phyloP scores from a whole-genome alignment of 1,284 basidiomycete species.

The Microbotryum saponariae region DNA sequence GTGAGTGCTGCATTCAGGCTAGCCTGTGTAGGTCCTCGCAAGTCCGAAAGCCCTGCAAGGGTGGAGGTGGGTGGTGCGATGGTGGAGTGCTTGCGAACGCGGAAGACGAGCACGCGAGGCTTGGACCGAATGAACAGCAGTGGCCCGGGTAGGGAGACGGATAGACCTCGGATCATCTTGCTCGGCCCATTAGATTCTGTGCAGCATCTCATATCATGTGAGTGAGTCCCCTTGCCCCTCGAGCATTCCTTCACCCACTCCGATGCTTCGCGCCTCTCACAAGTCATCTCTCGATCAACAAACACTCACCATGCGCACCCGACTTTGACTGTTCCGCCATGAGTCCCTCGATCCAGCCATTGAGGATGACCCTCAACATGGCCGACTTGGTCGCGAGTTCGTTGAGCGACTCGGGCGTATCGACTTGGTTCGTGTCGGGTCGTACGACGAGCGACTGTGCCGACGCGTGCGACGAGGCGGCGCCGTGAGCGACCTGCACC shows the following conservation, averaged over 20 bases:
- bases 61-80: constrained; percentile 4
- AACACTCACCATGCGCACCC: constrained; percentile 7
- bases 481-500: too few relatives aligned
- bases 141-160: constrained; percentile 8
- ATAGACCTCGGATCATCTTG: neutral
- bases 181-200: neutral
- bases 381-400: constrained; percentile 18
- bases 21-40: neutral
- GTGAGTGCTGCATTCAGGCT: neutral
- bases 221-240: neutral
- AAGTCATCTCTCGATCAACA: neutral
- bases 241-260: constrained; percentile 15
- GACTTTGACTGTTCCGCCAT: constrained; percentile 15
- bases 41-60: constrained; percentile 8
- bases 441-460: neutral
- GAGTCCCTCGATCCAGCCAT: constrained; percentile 27
- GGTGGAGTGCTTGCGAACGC: constrained; percentile 2
- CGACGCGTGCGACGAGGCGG: too few relatives aligned
- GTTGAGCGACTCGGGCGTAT: constrained; percentile 7
- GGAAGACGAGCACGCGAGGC: constrained; percentile 26
- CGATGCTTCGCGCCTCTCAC: constrained; percentile 5
- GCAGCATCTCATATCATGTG: neutral
- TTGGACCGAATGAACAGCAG: constrained; percentile 18
- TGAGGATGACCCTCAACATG: constrained; percentile 26
- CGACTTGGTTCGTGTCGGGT: constrained; percentile 15